Evolutionary conservation across 2,329 filamentous ascomycete species (phyloP).

Genomic region (Ascochyta viciae-villosae): DNA sequence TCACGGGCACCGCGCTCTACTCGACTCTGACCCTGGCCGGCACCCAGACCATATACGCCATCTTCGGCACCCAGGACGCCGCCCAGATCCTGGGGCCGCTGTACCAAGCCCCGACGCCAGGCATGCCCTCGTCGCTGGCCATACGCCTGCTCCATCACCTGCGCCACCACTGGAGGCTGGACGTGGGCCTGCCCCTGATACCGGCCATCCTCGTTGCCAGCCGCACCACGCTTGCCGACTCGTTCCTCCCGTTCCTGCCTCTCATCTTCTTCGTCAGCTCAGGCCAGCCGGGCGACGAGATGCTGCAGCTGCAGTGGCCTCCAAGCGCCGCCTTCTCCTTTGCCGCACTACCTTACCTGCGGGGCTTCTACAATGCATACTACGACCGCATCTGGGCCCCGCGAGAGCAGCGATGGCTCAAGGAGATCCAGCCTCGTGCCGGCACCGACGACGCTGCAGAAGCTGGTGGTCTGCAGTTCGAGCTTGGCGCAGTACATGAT

Average conservation of each 20-base stretch:
- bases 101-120: conserved; percentile 44
- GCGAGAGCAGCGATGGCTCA: conserved; percentile 66
- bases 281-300: conserved; percentile 51
- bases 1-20: conserved; percentile 56
- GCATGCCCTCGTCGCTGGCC: conserved; percentile 40
- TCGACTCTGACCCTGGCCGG: conserved; percentile 63
- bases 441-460: conserved; percentile 39
- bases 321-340: conserved; percentile 71
- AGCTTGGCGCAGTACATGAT: conserved; percentile 15
- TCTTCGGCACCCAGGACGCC: conserved; percentile 71
- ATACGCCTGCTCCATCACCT: conserved; percentile 39
- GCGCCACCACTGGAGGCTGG: conserved; percentile 58
- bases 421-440: conserved; percentile 66
- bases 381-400: conserved; percentile 67
- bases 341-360: conserved; percentile 70
- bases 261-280: conserved; percentile 66
- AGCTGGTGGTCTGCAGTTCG: conserved; percentile 20
- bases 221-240: conserved; percentile 68
- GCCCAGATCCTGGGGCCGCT: conserved; percentile 59
- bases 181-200: conserved; percentile 70
- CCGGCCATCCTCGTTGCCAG: conserved; percentile 72
- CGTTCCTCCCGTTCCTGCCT: conserved; percentile 67
- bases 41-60: conserved; percentile 67
- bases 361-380: conserved; percentile 67
- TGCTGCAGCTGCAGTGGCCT: conserved; percentile 67